Percentiles rank a stretch among this genome's conserved stretches.
Conservation (phyloP, 768 basidiomycete species). For the Candolleomyces aberdarensis region DNA sequence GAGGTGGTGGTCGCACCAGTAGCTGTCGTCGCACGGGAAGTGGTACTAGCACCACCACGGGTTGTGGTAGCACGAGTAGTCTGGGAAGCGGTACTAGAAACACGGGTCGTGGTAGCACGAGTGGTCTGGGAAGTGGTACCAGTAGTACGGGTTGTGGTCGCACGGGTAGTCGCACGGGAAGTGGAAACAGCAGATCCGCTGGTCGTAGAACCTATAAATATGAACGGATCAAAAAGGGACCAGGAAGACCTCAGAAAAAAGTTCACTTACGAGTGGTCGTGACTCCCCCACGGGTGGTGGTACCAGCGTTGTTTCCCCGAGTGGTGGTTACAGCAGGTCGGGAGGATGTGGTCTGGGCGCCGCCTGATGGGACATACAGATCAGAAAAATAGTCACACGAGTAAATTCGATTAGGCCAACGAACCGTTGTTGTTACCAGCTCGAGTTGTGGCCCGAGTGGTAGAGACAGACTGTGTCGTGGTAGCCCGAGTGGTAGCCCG, state of each 20-base stretch:
- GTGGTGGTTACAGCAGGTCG: neutral
- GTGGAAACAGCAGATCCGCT: too few relatives aligned
- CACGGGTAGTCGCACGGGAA: neutral
- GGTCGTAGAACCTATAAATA: too few relatives aligned
- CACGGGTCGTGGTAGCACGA: neutral
- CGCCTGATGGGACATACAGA: neutral
- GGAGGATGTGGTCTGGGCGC: neutral
- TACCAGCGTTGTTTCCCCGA: neutral
- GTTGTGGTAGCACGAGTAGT: neutral
- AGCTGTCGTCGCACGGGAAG: neutral
- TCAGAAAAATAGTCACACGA: neutral
- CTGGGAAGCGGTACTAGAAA: neutral
- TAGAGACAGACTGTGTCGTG: neutral
- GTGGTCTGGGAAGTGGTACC: neutral
- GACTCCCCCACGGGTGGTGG: too few relatives aligned
- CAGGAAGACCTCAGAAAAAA: too few relatives aligned
- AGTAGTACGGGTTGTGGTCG: neutral
- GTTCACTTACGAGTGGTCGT: too few relatives aligned
- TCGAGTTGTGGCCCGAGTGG: neutral
- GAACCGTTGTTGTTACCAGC: neutral
- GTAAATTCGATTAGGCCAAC: neutral
- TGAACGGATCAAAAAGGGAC: too few relatives aligned
- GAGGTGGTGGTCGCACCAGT: neutral
- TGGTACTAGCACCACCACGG: neutral
- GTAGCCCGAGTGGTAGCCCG: neutral